Evolutionary conservation across 306 rosid species (phyloP).

Genomic region (Herpetospermum pedunculosum): DNA sequence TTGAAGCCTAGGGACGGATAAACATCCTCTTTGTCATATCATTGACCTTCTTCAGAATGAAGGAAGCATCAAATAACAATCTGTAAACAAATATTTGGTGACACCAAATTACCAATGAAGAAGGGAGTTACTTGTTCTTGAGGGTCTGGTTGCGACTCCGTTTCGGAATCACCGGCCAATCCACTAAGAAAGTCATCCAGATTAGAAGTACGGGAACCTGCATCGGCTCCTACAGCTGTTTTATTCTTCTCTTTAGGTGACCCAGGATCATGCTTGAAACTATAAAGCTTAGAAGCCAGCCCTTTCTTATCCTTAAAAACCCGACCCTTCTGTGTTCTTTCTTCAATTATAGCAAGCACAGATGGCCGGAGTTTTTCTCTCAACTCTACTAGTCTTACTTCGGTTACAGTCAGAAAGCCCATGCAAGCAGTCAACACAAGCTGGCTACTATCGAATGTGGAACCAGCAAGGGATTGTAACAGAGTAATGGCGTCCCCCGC

Average conservation of each 20-base stretch:
- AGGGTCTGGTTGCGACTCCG: slow-evolving; percentile 61
- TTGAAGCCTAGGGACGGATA: not conserved
- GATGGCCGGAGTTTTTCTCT: slow-evolving; percentile 73
- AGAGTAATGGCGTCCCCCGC: slow-evolving; percentile 88
- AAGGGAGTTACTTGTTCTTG: slow-evolving; percentile 73
- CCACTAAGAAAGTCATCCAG: too few relatives aligned
- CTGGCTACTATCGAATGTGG: slow-evolving; percentile 95
- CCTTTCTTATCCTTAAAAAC: too few relatives aligned
- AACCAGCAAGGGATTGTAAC: slow-evolving; percentile 72
- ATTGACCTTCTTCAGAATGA: not conserved
- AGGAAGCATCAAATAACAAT: not conserved
- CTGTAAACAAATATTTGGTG: not conserved
- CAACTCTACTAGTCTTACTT: slow-evolving; percentile 57
- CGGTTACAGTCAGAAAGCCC: slow-evolving; percentile 78
- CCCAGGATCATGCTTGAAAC: slow-evolving; percentile 60
- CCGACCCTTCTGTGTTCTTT: too few relatives aligned
- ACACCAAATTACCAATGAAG: slow-evolving; percentile 3
- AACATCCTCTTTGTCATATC: not conserved
- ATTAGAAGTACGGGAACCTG: slow-evolving; percentile 28
- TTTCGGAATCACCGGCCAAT: too few relatives aligned
- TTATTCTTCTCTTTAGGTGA: slow-evolving; percentile 36
- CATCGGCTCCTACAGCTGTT: slow-evolving; percentile 20
- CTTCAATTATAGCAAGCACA: slow-evolving; percentile 51
- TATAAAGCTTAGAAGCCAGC: too few relatives aligned
- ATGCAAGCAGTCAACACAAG: slow-evolving; percentile 90